Evolutionary conservation across 2,329 filamentous ascomycete species (phyloP), one percentile per base, ranked within the genome.

Genomic region (Ilyonectria sp.): DNA sequence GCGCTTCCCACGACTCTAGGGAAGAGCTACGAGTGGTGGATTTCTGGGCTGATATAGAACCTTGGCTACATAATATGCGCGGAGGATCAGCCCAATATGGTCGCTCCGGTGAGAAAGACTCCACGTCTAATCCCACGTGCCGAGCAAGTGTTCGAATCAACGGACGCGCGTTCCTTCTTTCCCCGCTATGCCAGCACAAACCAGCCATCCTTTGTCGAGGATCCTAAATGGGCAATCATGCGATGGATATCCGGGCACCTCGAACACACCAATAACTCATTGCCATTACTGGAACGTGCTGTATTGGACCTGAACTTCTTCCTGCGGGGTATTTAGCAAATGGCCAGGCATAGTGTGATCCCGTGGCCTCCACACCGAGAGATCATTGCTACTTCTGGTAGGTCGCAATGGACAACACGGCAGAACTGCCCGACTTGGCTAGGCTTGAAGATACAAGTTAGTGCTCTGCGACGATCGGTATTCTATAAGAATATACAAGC

Each of bases 301-400:
- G 61, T 46, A 17, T 10, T 19, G 31, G 21, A 33, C 43, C 47
- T 35, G 46, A 50, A 37, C 35, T 15, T 23, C 4, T 19, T 52
- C 29, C 31, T 53, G 62, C 55, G 56, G 55, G 55, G 62, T 65
- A 60, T 19, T 10, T 40, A 37, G 56, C 49, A 47, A 60, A 47
- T 31, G 13, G 46, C 31, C 21, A 26, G 40, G 29, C 29, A 40
- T 15, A 11, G 46, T n/a, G 31, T 40, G 50, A 65, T 65, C 62
- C 62, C 55, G 62, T 65, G 63, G 50, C 9, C 57, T 43, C 43
- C 55, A 44, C 57, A 29, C 57, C 50, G 50, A 65, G 26, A 44
- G 57, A 65, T 65, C 57, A 44, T 56, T 56, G 7, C 63, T 65
- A 23, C 50, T 65, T 65, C 19, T 31, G 63, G 63, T 65, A 65